These are phyloP conservation scores for Earliella scabrosa DNA, from an alignment of 1,284 basidiomycete genomes.

Conservation along the genomic window DNA sequence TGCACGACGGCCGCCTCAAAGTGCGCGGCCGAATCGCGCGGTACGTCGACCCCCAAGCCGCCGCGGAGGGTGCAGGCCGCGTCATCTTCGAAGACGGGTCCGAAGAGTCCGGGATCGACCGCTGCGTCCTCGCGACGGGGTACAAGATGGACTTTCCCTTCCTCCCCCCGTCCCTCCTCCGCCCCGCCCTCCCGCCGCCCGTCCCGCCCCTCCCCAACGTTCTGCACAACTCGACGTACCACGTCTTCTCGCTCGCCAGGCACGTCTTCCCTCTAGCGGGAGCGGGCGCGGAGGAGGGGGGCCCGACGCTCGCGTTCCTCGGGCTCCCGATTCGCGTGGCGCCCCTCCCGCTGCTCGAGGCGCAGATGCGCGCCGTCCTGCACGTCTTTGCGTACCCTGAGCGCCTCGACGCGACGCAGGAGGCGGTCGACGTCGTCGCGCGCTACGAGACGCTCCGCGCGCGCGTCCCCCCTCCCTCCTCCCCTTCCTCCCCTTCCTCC, in stretches of 20 bases:
- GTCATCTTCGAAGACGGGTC: slow-evolving; percentile 66
- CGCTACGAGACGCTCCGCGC: slow-evolving; percentile 49
- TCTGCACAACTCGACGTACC: slow-evolving; percentile 64
- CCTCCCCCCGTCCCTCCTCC: slow-evolving; percentile 45
- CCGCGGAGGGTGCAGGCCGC: slow-evolving; percentile 45
- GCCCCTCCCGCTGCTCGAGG: slow-evolving; percentile 71
- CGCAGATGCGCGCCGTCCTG: slow-evolving; percentile 63
- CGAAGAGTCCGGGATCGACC: slow-evolving; percentile 55
- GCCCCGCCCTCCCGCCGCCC: slow-evolving; percentile 40
- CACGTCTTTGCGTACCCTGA: slow-evolving; percentile 55
- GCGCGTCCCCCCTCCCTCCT: neutral
- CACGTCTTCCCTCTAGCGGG: slow-evolving; percentile 51
- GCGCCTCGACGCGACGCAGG: slow-evolving; percentile 50
- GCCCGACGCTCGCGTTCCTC: slow-evolving; percentile 65
- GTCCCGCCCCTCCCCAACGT: slow-evolving; percentile 49
- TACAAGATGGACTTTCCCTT: slow-evolving; percentile 70
- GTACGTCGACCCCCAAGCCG: slow-evolving; percentile 40
- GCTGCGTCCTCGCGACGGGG: slow-evolving; percentile 75
- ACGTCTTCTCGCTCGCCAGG: slow-evolving; percentile 65
- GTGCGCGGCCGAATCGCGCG: slow-evolving; percentile 47
- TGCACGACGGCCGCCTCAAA: slow-evolving; percentile 44
- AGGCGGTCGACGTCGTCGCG: slow-evolving; percentile 49
- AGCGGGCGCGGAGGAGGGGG: slow-evolving; percentile 44
- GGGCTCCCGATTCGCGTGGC: slow-evolving; percentile 58
- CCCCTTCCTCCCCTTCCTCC: too few relatives aligned